Evolutionary conservation across 176 grass and related monocot species (phyloP), one percentile per base, ranked within the genome.

Genomic region (Musa beccarii): DNA sequence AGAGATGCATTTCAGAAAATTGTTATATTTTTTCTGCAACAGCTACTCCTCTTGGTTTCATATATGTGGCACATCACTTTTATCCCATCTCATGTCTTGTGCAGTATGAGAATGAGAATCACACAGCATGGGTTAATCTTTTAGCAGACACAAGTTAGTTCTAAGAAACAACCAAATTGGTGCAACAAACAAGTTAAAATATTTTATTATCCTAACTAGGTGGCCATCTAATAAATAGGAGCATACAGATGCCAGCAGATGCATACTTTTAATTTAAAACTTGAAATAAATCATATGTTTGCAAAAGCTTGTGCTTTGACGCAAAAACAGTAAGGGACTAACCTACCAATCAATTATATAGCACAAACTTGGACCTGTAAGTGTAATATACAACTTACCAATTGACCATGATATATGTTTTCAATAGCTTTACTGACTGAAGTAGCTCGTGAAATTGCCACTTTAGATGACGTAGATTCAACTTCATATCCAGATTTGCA

Each of bases 381-480:
- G 51, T 51, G 65, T 51, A 80, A 74, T 53, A 76, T 34, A 10
- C 13, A 70, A 80, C 88, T 82, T 69, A 98, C 95, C 74, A 67
- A 20, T 80, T 89, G 76, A 79, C 88, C 84, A 78, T 59, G 84
- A 76, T 93, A 91, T 83, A 84, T 52, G 55, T 52, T 71, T 87
- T 91, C 51, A 76, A 93, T 88, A 67, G 78, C 86, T 24, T 66
- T 63, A 54, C 72, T 84, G 59, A 88, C 90, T 54, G 86, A 65
- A 82, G 78, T 84, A 28, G 80, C 77, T 74, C 84, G 91, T 11
- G 75, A 71, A 87, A 84, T 25, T 83, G 69, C 54, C 81, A 89
- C 79, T 54, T 54, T 76, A 79, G 83, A 76, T 66, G 26, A n/a
- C 49, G 52, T 70, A 52, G 78, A 81, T 80, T 78, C 82, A 26